Evolutionary conservation across 805 yeast genomes (phyloP), one percentile per base, ranked within the genome.

Genomic region (Yamadazyma laniorum): DNA sequence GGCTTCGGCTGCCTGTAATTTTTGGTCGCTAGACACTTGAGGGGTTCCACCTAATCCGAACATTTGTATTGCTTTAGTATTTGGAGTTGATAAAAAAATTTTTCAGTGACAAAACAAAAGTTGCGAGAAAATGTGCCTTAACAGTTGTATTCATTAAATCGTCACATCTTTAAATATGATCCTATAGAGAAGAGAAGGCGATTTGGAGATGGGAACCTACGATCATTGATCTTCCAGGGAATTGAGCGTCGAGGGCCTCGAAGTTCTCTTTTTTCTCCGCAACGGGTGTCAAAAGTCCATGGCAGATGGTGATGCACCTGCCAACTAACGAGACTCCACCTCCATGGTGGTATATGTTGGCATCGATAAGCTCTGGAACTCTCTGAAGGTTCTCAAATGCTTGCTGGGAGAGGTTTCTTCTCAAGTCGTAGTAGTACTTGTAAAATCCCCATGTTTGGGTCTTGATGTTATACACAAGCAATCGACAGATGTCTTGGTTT

Each of bases 1-100:
- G 41, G 96, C 86, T 69, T 91, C 98, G 36, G 99, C 99, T 50
- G 95, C 95, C 55, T 75, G 75, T 45, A 85, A 72, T 62, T 85
- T 85, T 61, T 83, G 89, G 48, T 82, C 84, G 28, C 88, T 75
- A 18, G 84, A 71, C 48, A 80, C 57, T 60, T 82, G 86, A 47
- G 91, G 90, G 49, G 84, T 74, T 46, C 82, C 83, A 48, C 90
- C 90, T 48, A 85, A 73, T 53, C 91, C 91, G 58, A 85, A 74
- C 91, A 84, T 84, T 11, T 19, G 36, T 19, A n/a, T n/a, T n/a
- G n/a, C n/a, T n/a, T n/a, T n/a, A n/a, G n/a, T n/a, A n/a, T n/a
- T n/a, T n/a, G n/a, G n/a, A n/a, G n/a, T n/a, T n/a, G n/a, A n/a
- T n/a, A n/a, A n/a, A n/a, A 40, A 34, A 33, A 34, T 27, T 39